Evolutionary conservation across 73 alveolate species (phyloP).

Genomic region (Breviolum minutum): DNA sequence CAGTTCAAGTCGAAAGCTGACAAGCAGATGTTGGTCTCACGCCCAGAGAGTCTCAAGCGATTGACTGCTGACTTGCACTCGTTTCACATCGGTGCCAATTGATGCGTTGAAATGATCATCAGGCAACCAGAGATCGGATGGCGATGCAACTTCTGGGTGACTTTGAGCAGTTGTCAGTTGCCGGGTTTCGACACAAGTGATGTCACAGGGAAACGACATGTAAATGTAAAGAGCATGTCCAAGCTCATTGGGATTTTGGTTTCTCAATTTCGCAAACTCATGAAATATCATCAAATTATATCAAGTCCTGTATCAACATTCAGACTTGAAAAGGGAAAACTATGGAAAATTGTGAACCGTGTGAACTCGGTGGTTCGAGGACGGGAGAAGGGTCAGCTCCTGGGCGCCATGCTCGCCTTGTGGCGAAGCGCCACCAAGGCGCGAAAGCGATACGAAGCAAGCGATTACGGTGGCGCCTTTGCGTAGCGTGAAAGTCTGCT

Average conservation of each 20-base stretch:
- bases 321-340: background rate
- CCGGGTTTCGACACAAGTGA: background rate
- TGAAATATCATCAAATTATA: too few species aligned
- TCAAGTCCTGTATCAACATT: background rate
- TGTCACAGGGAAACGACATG: background rate
- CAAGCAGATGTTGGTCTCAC: conserved; percentile 30
- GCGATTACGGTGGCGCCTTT: too few species aligned
- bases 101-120: background rate
- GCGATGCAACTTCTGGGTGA: conserved; percentile 39
- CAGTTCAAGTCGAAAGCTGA: conserved; percentile 35
- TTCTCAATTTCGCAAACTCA: background rate
- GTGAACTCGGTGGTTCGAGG: background rate
- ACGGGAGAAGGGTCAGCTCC: conserved; percentile 13
- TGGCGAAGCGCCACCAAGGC: conserved; percentile 26
- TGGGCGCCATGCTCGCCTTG: background rate
- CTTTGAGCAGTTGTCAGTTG: background rate
- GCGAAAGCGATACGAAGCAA: background rate
- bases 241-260: background rate
- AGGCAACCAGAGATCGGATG: conserved; percentile 52
- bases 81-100: background rate
- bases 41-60: background rate
- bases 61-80: background rate
- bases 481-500: too few species aligned
- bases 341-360: background rate
- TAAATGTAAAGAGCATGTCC: too few species aligned